Base-by-base conservation (phyloP, 352 stramenopile species). In the Phytopythium mirpurense region DNA sequence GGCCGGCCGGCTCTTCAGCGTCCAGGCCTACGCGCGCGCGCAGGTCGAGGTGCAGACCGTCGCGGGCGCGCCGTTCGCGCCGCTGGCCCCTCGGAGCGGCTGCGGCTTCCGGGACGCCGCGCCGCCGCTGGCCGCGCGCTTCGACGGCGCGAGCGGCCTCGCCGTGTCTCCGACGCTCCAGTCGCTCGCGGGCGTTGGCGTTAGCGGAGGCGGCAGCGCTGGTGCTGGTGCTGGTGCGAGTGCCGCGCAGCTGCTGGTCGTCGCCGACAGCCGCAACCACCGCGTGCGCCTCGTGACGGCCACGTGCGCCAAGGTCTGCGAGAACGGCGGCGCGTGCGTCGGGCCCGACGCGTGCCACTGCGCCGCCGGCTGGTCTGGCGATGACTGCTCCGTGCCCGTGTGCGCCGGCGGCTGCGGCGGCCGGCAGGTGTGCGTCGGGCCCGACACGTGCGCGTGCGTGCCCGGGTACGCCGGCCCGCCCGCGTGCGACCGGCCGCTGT, bases 231-330 rank as follows among this genome's bases (percentile, higher is more conserved):
- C n/a, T n/a, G n/a, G n/a, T 3, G 21, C 19, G 27, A 11, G 29
- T 16, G 19, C 19, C n/a, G 74, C 72, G 14, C 53, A 78, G 16
- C 56, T 88, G 44, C 57, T 98, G 36, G 92, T 90, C 44, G 72
- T 98, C 34, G 89, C 95, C 9, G 96, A 98, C 66, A 88, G 79
- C 35, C 75, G 78, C n/a, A 98, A 98, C 56, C 83, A 98, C 73
- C 76, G 79, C 8, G 93, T 98, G 47, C 82, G 96, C n/a, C 74
- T 66, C 8, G 66, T 98, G 53, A 94, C 83, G 3, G 93, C 96
- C 7, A 74, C 64, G 10, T 99, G 96, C 65, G 77, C 83, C 42
- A 96, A 97, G 56, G 72, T 89, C 38, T 98, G 96, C 61, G 96
- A 99, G 68, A 99, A 99, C 53, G 88, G 83, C 32, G 95, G 94